Percentiles rank a stretch among this genome's conserved stretches.
Conservation (phyloP, 225 moss, liverwort and hornwort genomes). For the Marchantia polymorpha region DNA sequence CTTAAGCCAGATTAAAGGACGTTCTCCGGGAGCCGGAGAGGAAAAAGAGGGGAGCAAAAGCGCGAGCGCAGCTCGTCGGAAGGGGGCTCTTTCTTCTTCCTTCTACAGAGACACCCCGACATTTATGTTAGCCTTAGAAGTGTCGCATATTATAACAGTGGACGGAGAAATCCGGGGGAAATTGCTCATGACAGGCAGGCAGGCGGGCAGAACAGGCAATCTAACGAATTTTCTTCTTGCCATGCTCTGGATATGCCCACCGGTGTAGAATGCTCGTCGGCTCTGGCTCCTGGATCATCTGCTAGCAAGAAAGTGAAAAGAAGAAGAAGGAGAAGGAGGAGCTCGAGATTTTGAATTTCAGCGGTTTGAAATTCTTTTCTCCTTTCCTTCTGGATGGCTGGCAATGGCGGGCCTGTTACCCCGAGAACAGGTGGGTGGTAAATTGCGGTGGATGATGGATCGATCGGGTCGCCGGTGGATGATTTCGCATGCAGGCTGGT, state of each 20-base stretch:
- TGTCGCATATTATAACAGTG: background rate
- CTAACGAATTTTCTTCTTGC: background rate
- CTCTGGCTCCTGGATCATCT: background rate
- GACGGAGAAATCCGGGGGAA: background rate
- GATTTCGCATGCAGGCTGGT: background rate
- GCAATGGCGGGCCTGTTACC: conserved; percentile 54
- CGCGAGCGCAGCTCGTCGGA: no score
- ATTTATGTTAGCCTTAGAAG: no score
- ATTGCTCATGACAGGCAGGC: background rate
- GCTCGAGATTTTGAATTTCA: conserved; percentile 14
- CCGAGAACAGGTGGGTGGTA: conserved; percentile 59
- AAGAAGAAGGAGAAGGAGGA: background rate
- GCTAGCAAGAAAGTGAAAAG: background rate
- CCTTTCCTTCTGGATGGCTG: conserved; percentile 54
- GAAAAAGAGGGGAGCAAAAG: no score
- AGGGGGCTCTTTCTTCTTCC: no score
- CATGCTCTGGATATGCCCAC: background rate
- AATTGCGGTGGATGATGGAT: conserved; percentile 1
- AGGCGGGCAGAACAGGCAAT: background rate
- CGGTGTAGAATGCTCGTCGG: background rate
- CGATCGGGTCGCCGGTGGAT: conserved; percentile 5
- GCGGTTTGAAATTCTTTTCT: conserved; percentile 12
- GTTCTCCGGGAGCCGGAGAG: no score
- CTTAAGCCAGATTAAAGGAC: no score
- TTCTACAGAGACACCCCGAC: no score